Base-by-base conservation (phyloP, 23 red algal genomes). In the Agarophyton chilense region DNA sequence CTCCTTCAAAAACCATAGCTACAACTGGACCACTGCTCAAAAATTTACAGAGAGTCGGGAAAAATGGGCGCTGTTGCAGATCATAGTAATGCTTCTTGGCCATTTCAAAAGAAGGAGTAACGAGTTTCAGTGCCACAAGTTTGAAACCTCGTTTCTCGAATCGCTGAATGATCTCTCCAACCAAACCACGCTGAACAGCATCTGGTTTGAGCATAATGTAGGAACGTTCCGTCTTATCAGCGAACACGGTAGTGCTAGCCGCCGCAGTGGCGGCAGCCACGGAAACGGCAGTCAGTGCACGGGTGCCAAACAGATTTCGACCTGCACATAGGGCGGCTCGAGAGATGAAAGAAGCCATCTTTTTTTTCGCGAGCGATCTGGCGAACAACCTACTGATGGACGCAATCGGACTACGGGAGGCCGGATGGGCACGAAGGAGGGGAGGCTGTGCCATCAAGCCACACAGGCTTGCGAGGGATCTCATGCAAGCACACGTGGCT, bases 101-200 rank as follows among this genome's bases (percentile, higher is more conserved):
- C 39, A 93, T 75, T 29, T 89, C 77, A 47, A 87, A 36, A 9
- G 84, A 50, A 13, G 96, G 96, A 41, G 65, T 88, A 17, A 96
- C 78, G 43, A 98, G 33, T 57, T 95, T 95, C 35, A 98, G 50
- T 7, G 84, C 96, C n/a, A 95, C 88, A 7, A 98, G 81, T 55
- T 95, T 93, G 78, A 90, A 95, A 53, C 96, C 96, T 36, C 87
- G 55, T 21, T 86, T 73, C 84, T 98, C 96, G 70, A 98, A 98
- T 29, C 93, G 82, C 43, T 45, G 62, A 40, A 98, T 94, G 39
- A 95, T 92, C 53, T 93, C 66, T 25, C 89, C 84, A 29, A 95
- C 93, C 85, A 95, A 50, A 19, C 93, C 93, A 41, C 93, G 93
- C 72, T 95, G 93, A 45, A 95, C 93, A 35, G 84, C 93, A 49